Base-by-base conservation (phyloP, 345 rosid species). In the Cardamine resedifolia region DNA sequence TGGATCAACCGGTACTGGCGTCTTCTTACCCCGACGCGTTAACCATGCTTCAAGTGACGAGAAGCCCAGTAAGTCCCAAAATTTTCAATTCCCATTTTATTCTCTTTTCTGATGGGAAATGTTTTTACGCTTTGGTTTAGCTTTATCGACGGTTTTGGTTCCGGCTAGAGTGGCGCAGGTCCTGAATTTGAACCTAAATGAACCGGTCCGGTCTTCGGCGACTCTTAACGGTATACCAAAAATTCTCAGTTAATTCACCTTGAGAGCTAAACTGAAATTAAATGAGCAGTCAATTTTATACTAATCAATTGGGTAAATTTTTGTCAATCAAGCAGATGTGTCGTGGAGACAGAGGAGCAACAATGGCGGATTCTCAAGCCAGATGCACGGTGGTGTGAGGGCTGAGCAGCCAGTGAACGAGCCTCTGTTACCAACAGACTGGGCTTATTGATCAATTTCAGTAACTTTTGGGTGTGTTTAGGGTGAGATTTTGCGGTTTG, bases 81-180 rank as follows among this genome's bases (percentile, higher is more conserved):
- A 12, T 10, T 26, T 4, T 16, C 6, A 9, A 1, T 8, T 38
- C 16, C 7, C 19, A 10, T 7, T 4, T 21, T 15, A 10, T 3
- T 66, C 39, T 57, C 64, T 19, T 4, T 39, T 10, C 45, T 53
- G 59, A 53, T 63, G 15, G 31, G 28, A 34, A 75, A 10, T 60
- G 21, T 60, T 60, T 19, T 19, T 28, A 9, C 64, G 10, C 2
- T 45, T 49, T 12, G 16, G 2, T 45, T 19, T 62, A 80, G 86
- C 69, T 14, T 55, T 88, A 51, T 64, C 91, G 0, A 83, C 90
- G 2, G 92, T 85, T 11, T 62, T 91, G 44, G 83, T 94, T n/a
- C 98, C 97, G 21, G 91, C 88, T n/a, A 88, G 81, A 79, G 87
- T 91, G 60, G 88, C 86, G 31, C 89, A 85, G 63, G 95, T 93